Conservation (phyloP, 1,284 basidiomycete genomes). For the Mycosarcoma maydis region DNA sequence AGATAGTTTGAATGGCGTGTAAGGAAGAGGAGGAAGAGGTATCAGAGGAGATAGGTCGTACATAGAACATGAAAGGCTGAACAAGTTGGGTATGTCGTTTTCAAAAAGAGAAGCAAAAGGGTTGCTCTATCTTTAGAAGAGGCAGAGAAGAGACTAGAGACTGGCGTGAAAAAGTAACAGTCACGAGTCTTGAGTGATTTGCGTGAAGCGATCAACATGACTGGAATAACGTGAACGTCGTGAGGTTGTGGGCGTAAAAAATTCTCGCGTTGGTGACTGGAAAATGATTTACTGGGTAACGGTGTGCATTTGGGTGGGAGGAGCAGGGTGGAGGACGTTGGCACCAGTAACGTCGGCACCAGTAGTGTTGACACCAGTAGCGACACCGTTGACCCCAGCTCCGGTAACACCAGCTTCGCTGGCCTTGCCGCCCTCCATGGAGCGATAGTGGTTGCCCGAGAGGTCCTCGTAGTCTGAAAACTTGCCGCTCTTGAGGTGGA, state of each 20-base stretch:
- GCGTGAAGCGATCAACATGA: too few relatives aligned
- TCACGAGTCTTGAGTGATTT: too few relatives aligned
- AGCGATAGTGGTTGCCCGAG: constrained; percentile 15
- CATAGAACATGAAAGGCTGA: constrained; percentile 2
- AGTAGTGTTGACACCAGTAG: constrained; percentile 5
- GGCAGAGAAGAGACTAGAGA: too few relatives aligned
- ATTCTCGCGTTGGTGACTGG: too few relatives aligned
- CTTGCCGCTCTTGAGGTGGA: constrained; percentile 55
- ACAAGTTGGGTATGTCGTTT: constrained; percentile 20
- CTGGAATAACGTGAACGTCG: too few relatives aligned
- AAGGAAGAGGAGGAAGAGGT: constrained; percentile 2
- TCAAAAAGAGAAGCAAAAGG: background rate
- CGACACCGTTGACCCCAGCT: constrained; percentile 9
- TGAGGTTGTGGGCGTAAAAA: too few relatives aligned
- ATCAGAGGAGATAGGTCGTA: constrained; percentile 14
- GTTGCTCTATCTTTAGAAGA: too few relatives aligned
- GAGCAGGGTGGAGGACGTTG: constrained; percentile 26
- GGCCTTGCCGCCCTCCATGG: constrained; percentile 27
- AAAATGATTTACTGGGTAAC: constrained; percentile 42
- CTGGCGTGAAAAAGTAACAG: too few relatives aligned
- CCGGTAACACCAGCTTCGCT: constrained; percentile 23
- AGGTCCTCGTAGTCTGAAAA: constrained; percentile 51
- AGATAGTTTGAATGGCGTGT: too few relatives aligned
- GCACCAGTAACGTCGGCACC: constrained; percentile 11
- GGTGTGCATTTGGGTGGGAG: constrained; percentile 29